Conservation (phyloP, 1,139 yeast genomes). For the Hansenula lynferdii region DNA sequence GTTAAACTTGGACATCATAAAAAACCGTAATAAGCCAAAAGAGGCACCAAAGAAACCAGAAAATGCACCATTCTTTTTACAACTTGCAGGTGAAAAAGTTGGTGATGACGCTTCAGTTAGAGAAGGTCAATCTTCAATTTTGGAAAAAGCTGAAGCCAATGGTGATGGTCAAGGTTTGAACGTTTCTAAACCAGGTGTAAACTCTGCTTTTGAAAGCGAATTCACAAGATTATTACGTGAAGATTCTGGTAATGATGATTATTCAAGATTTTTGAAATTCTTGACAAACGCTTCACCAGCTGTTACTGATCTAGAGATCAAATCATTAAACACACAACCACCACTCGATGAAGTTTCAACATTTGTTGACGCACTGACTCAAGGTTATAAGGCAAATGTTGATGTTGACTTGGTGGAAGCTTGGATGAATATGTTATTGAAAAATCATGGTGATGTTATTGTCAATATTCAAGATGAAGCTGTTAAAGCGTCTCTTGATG, state of each 20-base stretch:
- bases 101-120: constrained; percentile 68
- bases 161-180: constrained; percentile 19
- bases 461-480: constrained; percentile 39
- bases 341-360: constrained; percentile 55
- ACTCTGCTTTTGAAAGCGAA: constrained; percentile 57
- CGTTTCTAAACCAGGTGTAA: constrained; percentile 25
- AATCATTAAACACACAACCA: constrained; percentile 60
- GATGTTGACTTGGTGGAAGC: constrained; percentile 66
- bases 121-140: constrained; percentile 34
- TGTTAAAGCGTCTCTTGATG: constrained; percentile 39
- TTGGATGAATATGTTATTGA: constrained; percentile 67
- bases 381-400: constrained; percentile 50
- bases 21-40: constrained; percentile 80
- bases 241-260: constrained; percentile 39
- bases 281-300: constrained; percentile 72
- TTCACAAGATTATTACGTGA: constrained; percentile 66
- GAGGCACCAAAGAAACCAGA: constrained; percentile 88
- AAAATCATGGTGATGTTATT: constrained; percentile 79
- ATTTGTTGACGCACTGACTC: constrained; percentile 62
- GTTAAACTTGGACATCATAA: constrained; percentile 77
- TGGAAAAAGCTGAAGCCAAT: constrained; percentile 3
- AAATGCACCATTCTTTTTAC: constrained; percentile 77
- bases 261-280: constrained; percentile 44
- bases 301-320: constrained; percentile 76
- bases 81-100: constrained; percentile 56